Evolutionary conservation across 768 basidiomycete species (phyloP).

Genomic region (Lyophyllum shimeji): DNA sequence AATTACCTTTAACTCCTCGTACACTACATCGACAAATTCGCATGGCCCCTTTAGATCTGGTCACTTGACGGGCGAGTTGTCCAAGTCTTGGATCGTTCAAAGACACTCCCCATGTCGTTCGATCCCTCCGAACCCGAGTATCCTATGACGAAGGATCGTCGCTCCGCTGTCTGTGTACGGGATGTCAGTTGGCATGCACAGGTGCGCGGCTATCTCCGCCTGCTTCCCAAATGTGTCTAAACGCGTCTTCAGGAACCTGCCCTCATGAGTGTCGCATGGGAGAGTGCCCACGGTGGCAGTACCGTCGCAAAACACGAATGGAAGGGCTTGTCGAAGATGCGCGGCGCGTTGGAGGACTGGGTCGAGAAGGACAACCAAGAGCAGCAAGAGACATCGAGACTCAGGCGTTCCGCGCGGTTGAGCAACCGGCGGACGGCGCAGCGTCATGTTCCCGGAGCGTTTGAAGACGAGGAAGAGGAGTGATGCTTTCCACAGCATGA

Average conservation of each 20-base stretch:
- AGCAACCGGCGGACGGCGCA: background rate
- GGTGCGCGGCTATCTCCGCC: slow-evolving; percentile 34
- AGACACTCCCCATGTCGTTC: slow-evolving; percentile 64
- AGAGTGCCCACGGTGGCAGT: slow-evolving; percentile 60
- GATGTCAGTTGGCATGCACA: slow-evolving; percentile 95
- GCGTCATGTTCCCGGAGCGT: slow-evolving; percentile 22
- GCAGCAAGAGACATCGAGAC: slow-evolving; percentile 15
- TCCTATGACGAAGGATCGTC: slow-evolving; percentile 25
- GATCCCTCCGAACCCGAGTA: slow-evolving; percentile 70
- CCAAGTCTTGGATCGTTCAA: slow-evolving; percentile 79
- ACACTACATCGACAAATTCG: slow-evolving; percentile 3
- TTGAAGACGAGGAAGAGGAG: slow-evolving; percentile 15
- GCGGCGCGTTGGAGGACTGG: slow-evolving; percentile 69
- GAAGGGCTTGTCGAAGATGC: slow-evolving; percentile 85
- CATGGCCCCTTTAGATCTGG: slow-evolving; percentile 82
- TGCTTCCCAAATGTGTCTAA: background rate
- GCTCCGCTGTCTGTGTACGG: slow-evolving; percentile 63
- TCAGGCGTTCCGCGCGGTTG: slow-evolving; percentile 25
- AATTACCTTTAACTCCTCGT: slow-evolving; percentile 3
- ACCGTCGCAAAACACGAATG: slow-evolving; percentile 92
- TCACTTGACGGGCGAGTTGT: slow-evolving; percentile 87
- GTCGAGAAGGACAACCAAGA: slow-evolving; percentile 48
- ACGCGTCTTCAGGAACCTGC: slow-evolving; percentile 65
- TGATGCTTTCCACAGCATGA: background rate
- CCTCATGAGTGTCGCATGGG: slow-evolving; percentile 92